These are phyloP conservation scores for Myrica gale DNA, from an alignment of 306 rosid species.

Conservation along the genomic window DNA sequence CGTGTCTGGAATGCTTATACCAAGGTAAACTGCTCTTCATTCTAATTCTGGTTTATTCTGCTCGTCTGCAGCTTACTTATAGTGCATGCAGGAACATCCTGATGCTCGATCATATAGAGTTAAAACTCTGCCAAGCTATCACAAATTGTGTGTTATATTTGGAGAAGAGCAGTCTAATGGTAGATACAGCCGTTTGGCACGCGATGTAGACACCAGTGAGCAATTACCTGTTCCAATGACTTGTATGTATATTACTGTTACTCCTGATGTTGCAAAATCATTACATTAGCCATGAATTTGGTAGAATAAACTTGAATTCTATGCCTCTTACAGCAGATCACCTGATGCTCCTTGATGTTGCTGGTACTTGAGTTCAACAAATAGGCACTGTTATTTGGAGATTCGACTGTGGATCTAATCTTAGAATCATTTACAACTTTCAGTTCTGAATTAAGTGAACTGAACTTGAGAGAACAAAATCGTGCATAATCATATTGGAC, in stretches of 20 bases:
- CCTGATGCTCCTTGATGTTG: neutral
- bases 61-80: conserved; percentile 30
- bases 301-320: conserved; percentile 1
- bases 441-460: neutral
- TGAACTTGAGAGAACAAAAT: neutral
- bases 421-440: conserved; percentile 9
- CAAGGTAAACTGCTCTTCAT: conserved; percentile 42
- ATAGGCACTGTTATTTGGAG: neutral
- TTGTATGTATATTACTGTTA: conserved; percentile 32
- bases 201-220: conserved; percentile 32
- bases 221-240: conserved; percentile 41
- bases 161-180: conserved; percentile 52
- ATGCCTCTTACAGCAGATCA: neutral
- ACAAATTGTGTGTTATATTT: conserved; percentile 59
- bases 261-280: conserved; percentile 2
- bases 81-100: conserved; percentile 59
- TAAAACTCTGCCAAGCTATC: conserved; percentile 68
- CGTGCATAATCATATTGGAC: neutral
- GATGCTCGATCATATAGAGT: conserved; percentile 73
- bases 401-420: neutral
- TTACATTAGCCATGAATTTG: neutral
- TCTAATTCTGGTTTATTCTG: conserved; percentile 19
- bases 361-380: neutral
- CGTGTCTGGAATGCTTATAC: conserved; percentile 64
- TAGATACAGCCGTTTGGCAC: conserved; percentile 58